Conservation (phyloP, 2,329 filamentous ascomycete species). For the Penicillium sp. region DNA sequence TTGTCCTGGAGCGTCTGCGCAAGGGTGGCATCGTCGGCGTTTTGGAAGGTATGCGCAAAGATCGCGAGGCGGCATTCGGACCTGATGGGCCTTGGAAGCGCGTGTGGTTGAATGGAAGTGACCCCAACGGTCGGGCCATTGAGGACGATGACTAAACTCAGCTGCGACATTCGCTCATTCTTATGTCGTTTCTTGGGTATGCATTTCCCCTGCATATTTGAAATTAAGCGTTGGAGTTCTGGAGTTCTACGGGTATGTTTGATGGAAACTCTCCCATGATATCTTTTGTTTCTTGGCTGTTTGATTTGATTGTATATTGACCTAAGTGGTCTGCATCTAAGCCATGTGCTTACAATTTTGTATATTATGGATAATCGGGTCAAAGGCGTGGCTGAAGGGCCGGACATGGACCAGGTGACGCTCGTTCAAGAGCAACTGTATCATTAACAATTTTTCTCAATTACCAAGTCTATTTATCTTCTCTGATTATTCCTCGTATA, state of each 20-base stretch:
- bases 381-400: not conserved
- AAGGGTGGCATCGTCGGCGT: slow-evolving; percentile 66
- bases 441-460: not conserved
- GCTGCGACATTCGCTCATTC: not conserved
- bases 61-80: slow-evolving; percentile 49
- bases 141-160: slow-evolving; percentile 30
- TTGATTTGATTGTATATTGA: slow-evolving; percentile 2
- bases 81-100: slow-evolving; percentile 43
- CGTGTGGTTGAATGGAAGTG: slow-evolving; percentile 39
- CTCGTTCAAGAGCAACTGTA: slow-evolving; percentile 1
- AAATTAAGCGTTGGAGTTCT: slow-evolving; percentile 25
- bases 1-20: slow-evolving; percentile 62
- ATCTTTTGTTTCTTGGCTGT: slow-evolving; percentile 4
- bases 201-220: slow-evolving; percentile 10
- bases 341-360: slow-evolving; percentile 9
- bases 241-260: slow-evolving; percentile 11
- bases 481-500: not conserved
- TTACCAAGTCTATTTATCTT: not conserved
- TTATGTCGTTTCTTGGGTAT: not conserved
- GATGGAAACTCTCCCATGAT: slow-evolving; percentile 23
- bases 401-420: not conserved
- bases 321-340: slow-evolving; percentile 10
- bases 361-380: slow-evolving; percentile 11
- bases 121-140: slow-evolving; percentile 22
- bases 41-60: slow-evolving; percentile 67